Evolutionary conservation across 805 yeast species (phyloP).

Genomic region (Candida ortonii): DNA sequence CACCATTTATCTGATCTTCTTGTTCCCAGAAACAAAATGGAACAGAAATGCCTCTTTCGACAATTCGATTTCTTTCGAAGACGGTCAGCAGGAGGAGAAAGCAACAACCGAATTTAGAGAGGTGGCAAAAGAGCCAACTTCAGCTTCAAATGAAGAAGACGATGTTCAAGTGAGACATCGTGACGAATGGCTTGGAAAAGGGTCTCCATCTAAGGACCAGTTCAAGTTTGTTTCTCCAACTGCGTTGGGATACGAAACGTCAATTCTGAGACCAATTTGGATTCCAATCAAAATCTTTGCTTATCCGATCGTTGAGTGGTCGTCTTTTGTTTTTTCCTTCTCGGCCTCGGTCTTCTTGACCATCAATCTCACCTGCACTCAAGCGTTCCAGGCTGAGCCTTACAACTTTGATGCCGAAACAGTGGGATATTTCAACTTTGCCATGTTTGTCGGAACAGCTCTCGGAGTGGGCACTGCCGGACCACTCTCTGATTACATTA

Average conservation of each 20-base stretch:
- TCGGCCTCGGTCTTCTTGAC: conserved; percentile 10
- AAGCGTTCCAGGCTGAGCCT: conserved; percentile 7
- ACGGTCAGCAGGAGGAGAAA: conserved; percentile 7
- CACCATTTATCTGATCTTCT: conserved; percentile 10
- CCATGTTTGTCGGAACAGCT: conserved; percentile 9
- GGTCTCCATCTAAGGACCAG: conserved; percentile 16
- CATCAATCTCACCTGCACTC: conserved; percentile 9
- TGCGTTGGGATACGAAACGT: conserved; percentile 15
- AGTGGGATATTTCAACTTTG: conserved; percentile 12
- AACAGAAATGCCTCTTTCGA: conserved; percentile 12
- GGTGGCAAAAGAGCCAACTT: conserved; percentile 2
- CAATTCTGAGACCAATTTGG: conserved; percentile 16
- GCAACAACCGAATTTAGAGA: conserved; percentile 5
- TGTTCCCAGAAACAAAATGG: conserved; percentile 19
- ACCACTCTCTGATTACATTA: conserved; percentile 10
- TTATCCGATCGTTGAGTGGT: conserved; percentile 13
- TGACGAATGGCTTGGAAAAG: conserved; percentile 15
- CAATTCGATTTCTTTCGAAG: conserved; percentile 3
- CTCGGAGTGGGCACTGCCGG: conserved; percentile 11
- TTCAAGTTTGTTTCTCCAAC: conserved; percentile 17
- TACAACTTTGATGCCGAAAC: conserved; percentile 11
- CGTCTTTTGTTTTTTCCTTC: conserved; percentile 11
- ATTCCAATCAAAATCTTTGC: conserved; percentile 15
- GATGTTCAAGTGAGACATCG: conserved; percentile 6
- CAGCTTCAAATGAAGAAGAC: conserved; percentile 1